Percentiles rank a stretch among this genome's conserved stretches.
Conservation (phyloP, 768 basidiomycete species). For the Crepidotus variabilis region DNA sequence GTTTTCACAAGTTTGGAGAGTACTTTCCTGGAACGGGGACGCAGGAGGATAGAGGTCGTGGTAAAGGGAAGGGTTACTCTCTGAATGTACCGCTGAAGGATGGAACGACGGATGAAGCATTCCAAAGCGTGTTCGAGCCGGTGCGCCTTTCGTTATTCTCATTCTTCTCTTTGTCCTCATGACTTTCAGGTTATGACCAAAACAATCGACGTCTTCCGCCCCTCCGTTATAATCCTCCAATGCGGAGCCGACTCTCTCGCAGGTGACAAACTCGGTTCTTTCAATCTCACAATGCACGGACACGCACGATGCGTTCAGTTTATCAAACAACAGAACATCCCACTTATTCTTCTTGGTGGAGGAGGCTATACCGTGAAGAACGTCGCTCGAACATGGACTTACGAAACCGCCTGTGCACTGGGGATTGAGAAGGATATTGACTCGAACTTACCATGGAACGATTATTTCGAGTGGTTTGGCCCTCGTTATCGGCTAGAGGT, state of each 20-base stretch:
- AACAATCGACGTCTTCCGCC: slow-evolving; percentile 85
- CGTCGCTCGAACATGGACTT: slow-evolving; percentile 92
- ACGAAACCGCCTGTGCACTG: slow-evolving; percentile 94
- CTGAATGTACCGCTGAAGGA: slow-evolving; percentile 95
- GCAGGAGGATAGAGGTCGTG: too few species aligned
- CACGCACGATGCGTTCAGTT: slow-evolving; percentile 91
- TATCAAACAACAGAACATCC: slow-evolving; percentile 76
- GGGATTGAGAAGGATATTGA: slow-evolving; percentile 79
- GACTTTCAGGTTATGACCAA: slow-evolving; percentile 70
- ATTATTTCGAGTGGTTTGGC: slow-evolving; percentile 97
- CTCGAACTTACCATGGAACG: slow-evolving; percentile 77
- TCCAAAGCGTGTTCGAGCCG: slow-evolving; percentile 86
- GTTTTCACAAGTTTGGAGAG: slow-evolving; percentile 97
- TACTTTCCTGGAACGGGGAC: slow-evolving; percentile 89
- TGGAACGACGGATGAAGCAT: slow-evolving; percentile 89
- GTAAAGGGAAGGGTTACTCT: too few species aligned
- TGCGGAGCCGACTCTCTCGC: slow-evolving; percentile 96
- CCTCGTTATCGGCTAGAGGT: slow-evolving; percentile 94
- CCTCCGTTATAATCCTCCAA: slow-evolving; percentile 86
- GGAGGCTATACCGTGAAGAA: slow-evolving; percentile 98
- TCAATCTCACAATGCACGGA: slow-evolving; percentile 94
- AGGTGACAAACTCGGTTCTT: slow-evolving; percentile 93
- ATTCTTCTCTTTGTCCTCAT: too few species aligned
- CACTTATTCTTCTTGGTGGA: slow-evolving; percentile 88
- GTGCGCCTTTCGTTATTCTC: slow-evolving; percentile 56